Evolutionary conservation across 2,329 filamentous ascomycete genomes (phyloP).

Genomic region (Calycina herbarum): DNA sequence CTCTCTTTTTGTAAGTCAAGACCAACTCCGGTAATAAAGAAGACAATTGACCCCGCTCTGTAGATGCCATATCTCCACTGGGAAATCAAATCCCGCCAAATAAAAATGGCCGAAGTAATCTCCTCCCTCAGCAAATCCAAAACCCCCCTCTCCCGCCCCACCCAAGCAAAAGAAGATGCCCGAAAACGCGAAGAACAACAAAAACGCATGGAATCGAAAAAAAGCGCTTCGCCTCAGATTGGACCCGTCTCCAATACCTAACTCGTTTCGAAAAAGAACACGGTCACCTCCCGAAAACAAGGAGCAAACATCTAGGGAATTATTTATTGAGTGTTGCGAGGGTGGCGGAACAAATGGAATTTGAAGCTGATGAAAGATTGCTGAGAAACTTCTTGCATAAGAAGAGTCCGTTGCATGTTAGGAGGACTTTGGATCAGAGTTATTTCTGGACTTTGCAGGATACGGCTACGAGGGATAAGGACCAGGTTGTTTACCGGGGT

Average conservation of each 20-base stretch:
- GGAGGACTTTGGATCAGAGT: slow-evolving; percentile 47
- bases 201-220: slow-evolving; percentile 2
- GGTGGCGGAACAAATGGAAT: slow-evolving; percentile 29
- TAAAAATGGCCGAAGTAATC: slow-evolving; percentile 22
- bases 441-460: slow-evolving; percentile 43
- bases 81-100: slow-evolving; percentile 28
- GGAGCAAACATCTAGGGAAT: slow-evolving; percentile 11
- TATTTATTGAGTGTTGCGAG: slow-evolving; percentile 23
- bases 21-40: neutral
- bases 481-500: slow-evolving; percentile 29
- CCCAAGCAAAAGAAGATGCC: neutral
- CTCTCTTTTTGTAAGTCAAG: neutral
- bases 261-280: slow-evolving; percentile 1
- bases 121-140: slow-evolving; percentile 17
- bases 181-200: slow-evolving; percentile 1
- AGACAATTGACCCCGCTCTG: neutral
- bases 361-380: slow-evolving; percentile 23
- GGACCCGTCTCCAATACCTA: neutral
- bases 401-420: slow-evolving; percentile 42
- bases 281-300: slow-evolving; percentile 10
- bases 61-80: slow-evolving; percentile 35
- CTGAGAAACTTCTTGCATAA: slow-evolving; percentile 23
- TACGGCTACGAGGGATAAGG: slow-evolving; percentile 40
- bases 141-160: neutral
- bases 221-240: slow-evolving; percentile 6